Evolutionary conservation across 805 yeast genomes (phyloP), one percentile per base, ranked within the genome.

Genomic region (Brettanomyces anomalus): DNA sequence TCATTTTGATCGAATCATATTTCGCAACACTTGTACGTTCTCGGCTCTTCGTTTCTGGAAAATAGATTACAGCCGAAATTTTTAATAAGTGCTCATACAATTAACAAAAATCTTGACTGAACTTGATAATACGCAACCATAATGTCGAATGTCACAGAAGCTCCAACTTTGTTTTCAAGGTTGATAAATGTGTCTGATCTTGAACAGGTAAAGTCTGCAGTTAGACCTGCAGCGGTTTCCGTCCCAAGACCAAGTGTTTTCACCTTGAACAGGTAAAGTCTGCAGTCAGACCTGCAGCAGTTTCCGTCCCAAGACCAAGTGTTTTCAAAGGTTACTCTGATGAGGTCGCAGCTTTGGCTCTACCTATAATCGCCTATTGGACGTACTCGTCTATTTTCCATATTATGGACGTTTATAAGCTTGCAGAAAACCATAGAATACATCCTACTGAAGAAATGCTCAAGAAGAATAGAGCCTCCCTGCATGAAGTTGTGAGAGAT

Each of bases 401-500:
- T 57, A 46, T 82, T 7, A 65, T 89, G 41, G 97, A 93, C 60
- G 72, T 72, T 36, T 76, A 72, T 51, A 76, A 85, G 56, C 66
- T 87, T 49, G 86, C 89, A 36, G 96, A 85, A 55, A 68, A 73
- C 57, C 87, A 85, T 65, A 72, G 97, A 51, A 87, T 93, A 41
- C 98, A 93, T 61, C 89, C 97, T 17, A 79, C 89, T 33, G 94
- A 83, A 52, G 97, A 90, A 59, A 86, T 87, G 44, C 54, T 69
- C 28, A 58, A 74, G 40, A 75, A 93, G 50, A 93, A 93, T 61
- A 85, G 77, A 56, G 96, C 86, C 5, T 57, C 85, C 0, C 63
- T 79, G 43, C 41, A 54, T 4, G 84, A 82, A 37, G 97, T 93
- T 10, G 54, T 93, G 15, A 67, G 75, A 46, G 96, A 89, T 50